Evolutionary conservation across 495 filamentous ascomycete species (phyloP), one percentile per base, ranked within the genome.

Genomic region (Apodospora peruviana): DNA sequence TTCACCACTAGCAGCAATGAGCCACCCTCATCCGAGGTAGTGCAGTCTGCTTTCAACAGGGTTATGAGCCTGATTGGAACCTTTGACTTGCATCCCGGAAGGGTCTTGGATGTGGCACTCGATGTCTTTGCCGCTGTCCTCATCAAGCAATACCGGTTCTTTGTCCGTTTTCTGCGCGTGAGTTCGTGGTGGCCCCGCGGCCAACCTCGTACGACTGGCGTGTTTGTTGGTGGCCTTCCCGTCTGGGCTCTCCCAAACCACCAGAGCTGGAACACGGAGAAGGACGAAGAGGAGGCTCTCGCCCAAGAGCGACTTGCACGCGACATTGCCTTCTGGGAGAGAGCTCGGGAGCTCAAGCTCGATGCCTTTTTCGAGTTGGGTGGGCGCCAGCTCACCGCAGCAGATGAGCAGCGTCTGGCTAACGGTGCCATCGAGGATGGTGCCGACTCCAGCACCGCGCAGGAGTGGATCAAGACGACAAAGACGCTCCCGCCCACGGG

Each of bases 121-220:
- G 69, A 75, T 48, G 58, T 69, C 25, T 71, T 67, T 47, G 68
- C 70, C 5, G 58, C 68, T 22, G 73, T 75, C 3, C 61, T 69
- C 23, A 65, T 71, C 55, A 70, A 78, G 57, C 65, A 68, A 48
- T 90, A 84, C 59, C 79, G 85, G 4, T 97, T 97, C 72, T 96
- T 96, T 58, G 82, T 96, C 61, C 95, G 91, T 64, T 79, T 96
- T 21, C 72, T 97, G 14, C 81, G 90, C 16, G 80, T 81, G 38
- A 96, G 94, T 71, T 91, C 93, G 16, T 99, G 93, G 93, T 99
- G 94, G 94, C 94, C 94, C 2, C 81, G 86, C 41, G 79, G 78
- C 42, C 65, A 64, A 60, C 42, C 60, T 58, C n/a, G 5, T 12
- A 46, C 65, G 18, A 53, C 57, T 24, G 58, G 56, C 43, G 61